Conservation (phyloP, 805 yeast species). For the Candida awuae region DNA sequence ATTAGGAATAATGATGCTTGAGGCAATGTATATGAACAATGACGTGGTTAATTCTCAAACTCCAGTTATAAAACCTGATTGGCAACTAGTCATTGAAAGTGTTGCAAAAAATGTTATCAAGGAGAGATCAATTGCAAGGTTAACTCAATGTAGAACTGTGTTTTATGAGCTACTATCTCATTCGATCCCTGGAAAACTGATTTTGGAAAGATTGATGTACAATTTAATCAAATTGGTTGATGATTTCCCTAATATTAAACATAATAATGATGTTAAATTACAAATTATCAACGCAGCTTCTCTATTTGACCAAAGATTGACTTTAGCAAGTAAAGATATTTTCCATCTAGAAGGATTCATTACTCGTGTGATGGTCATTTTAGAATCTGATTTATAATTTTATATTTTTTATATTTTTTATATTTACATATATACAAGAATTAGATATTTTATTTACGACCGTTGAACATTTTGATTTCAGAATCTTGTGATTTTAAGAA, state of each 20-base stretch:
- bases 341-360: constrained; percentile 93
- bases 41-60: constrained; percentile 42
- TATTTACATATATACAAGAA: constrained; percentile 4
- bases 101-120: constrained; percentile 53
- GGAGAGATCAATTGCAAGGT: constrained; percentile 55
- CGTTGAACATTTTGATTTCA: constrained; percentile 38
- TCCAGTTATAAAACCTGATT: constrained; percentile 65
- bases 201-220: constrained; percentile 51
- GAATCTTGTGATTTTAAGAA: constrained; percentile 42
- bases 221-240: constrained; percentile 26
- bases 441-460: constrained; percentile 19
- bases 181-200: constrained; percentile 84
- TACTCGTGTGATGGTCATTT: constrained; percentile 75
- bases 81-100: constrained; percentile 73
- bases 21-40: constrained; percentile 69
- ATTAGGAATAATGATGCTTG: constrained; percentile 68
- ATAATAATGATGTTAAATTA: constrained; percentile 26
- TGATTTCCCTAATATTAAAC: constrained; percentile 13
- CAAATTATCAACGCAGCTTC: constrained; percentile 55
- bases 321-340: constrained; percentile 80
- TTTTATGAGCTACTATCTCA: constrained; percentile 84
- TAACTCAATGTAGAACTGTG: constrained; percentile 54
- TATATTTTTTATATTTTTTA: neutral
- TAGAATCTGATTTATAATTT: constrained; percentile 35
- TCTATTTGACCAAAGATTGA: constrained; percentile 73